Conservation (phyloP, 2,329 filamentous ascomycete species). For the Neoarthrinium moseri region DNA sequence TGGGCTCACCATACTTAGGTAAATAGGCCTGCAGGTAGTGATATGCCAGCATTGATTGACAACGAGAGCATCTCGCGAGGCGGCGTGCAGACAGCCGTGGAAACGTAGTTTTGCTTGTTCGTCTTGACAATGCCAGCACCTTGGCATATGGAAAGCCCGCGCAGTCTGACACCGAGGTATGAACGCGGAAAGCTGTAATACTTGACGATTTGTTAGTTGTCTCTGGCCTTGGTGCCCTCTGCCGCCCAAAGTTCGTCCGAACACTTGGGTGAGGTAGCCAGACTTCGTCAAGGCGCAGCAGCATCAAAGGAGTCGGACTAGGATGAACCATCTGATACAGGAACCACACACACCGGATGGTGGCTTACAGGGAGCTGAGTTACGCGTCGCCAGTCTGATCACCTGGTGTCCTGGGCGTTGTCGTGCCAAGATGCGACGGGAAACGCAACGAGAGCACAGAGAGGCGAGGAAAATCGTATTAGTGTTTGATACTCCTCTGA, state of each 20-base stretch:
- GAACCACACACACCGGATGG: background rate
- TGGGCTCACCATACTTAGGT: background rate
- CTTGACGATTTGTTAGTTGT: no score
- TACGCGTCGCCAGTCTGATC: constrained; percentile 6
- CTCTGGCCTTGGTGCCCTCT: no score
- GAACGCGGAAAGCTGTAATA: no score
- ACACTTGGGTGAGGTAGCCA: no score
- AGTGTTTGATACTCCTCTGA: no score
- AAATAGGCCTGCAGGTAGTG: constrained; percentile 8
- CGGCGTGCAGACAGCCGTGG: background rate
- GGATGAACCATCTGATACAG: background rate
- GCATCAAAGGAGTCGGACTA: no score
- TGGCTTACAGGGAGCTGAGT: no score
- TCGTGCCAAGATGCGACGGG: constrained; percentile 2
- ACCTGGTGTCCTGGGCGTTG: background rate
- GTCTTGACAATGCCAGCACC: no score
- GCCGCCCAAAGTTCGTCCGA: no score
- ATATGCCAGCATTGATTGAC: constrained; percentile 7
- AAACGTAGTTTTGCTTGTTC: background rate
- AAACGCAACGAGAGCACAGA: background rate
- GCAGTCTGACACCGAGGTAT: no score
- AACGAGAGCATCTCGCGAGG: background rate
- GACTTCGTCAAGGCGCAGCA: no score
- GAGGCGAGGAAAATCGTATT: background rate
- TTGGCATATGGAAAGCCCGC: no score